These are phyloP conservation scores for Exophiala sideris DNA, from an alignment of 2,329 filamentous ascomycete species.

Conservation along the genomic window DNA sequence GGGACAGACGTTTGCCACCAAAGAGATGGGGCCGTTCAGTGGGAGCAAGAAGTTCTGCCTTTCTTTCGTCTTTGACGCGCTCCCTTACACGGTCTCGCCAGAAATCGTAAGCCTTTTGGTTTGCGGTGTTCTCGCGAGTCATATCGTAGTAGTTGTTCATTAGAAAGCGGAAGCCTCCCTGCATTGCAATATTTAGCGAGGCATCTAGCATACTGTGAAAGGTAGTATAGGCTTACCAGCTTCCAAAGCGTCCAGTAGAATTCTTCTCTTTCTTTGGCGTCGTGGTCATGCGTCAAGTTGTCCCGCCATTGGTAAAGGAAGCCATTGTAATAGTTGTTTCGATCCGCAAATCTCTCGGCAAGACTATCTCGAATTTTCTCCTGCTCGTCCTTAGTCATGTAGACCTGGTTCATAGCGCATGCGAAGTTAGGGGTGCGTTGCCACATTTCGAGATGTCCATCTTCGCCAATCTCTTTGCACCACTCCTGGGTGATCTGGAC, in stretches of 20 bases:
- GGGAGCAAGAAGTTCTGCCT: constrained; percentile 54
- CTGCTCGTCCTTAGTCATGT: constrained; percentile 50
- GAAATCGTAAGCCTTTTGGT: constrained; percentile 53
- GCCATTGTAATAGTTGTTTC: constrained; percentile 55
- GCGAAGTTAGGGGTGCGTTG: constrained; percentile 67
- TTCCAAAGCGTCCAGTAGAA: constrained; percentile 50
- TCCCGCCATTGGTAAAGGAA: constrained; percentile 57
- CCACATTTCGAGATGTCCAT: constrained; percentile 47
- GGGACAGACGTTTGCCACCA: constrained; percentile 49
- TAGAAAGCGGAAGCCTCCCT: constrained; percentile 56
- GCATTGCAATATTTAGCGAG: not conserved
- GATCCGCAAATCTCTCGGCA: constrained; percentile 8
- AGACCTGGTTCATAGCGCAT: constrained; percentile 56
- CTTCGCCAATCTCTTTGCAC: constrained; percentile 43
- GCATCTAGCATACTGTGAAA: not conserved
- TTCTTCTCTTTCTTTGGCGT: constrained; percentile 35
- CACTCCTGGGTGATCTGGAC: constrained; percentile 61
- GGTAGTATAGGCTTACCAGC: constrained; percentile 16
- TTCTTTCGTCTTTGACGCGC: constrained; percentile 49
- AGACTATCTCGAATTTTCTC: constrained; percentile 28
- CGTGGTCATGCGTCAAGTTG: constrained; percentile 33
- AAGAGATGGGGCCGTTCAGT: constrained; percentile 51
- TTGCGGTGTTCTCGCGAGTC: constrained; percentile 46
- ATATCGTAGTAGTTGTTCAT: constrained; percentile 52
- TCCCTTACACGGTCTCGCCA: constrained; percentile 52